Percentiles rank a stretch among this genome's conserved stretches.
phyloP scores from a whole-genome alignment of 805 yeast genomes.

The Yarrowia divulgata region DNA sequence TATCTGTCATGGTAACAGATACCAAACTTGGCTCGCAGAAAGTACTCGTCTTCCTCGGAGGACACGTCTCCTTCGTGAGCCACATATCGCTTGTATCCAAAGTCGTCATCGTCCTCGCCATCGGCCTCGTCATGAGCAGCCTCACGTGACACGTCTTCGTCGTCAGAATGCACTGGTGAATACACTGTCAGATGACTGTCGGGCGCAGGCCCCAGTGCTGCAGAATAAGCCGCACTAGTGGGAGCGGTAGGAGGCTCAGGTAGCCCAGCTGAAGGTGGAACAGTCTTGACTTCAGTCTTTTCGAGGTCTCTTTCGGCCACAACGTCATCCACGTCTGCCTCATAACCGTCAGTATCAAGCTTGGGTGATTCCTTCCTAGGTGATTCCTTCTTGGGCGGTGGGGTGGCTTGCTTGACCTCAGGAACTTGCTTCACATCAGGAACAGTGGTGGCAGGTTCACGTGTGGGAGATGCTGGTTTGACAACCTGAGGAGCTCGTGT shows the following conservation, averaged over 20 bases:
- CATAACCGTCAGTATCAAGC: constrained; percentile 4
- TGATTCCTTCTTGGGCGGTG: not conserved
- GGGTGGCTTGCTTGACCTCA: not conserved
- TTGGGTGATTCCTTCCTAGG: not conserved
- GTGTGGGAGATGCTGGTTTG: not conserved
- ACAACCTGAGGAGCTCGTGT: not conserved
- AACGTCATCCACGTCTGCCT: constrained; percentile 7
- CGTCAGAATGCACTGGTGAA: constrained; percentile 19
- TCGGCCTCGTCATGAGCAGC: constrained; percentile 28
- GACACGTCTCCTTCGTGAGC: constrained; percentile 32
- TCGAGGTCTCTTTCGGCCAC: not conserved
- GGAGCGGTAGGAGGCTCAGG: not conserved
- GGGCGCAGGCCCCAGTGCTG: not conserved
- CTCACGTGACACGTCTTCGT: constrained; percentile 23
- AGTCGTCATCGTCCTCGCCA: constrained; percentile 35
- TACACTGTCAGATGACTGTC: constrained; percentile 25
- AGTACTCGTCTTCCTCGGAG: constrained; percentile 36
- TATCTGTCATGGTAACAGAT: constrained; percentile 35
- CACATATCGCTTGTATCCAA: constrained; percentile 9
- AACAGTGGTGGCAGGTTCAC: not conserved
- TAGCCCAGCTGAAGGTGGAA: not conserved
- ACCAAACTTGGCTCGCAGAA: constrained; percentile 35
- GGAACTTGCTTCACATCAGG: not conserved
- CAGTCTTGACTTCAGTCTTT: too few species aligned
- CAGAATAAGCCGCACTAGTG: not conserved